Percentiles rank a stretch among this genome's conserved stretches.
Evolutionary conservation across 2,329 filamentous ascomycete species (phyloP).

Genomic region (Phyllosticta citribraziliensis): DNA sequence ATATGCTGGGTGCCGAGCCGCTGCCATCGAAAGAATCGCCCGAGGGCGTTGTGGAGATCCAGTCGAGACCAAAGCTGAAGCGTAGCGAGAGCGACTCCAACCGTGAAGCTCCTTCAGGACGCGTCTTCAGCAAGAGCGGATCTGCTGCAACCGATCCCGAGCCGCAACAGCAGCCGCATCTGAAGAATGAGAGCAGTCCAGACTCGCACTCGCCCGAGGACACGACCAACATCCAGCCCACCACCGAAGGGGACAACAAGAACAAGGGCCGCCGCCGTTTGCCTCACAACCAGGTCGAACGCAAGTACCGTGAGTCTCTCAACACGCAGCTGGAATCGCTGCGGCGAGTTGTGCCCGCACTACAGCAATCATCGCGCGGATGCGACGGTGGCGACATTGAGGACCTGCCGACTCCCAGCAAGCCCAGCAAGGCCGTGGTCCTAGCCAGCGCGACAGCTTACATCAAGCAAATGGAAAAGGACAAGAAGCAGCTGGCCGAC

Average conservation of each 20-base stretch:
- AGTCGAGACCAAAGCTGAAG: conserved; percentile 23
- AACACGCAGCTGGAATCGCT: conserved; percentile 37
- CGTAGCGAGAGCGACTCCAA: conserved; percentile 23
- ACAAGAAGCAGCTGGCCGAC: conserved; percentile 29
- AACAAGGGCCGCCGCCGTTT: conserved; percentile 26
- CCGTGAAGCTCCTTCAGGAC: conserved; percentile 18
- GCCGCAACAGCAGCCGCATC: conserved; percentile 12
- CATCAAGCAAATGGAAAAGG: conserved; percentile 37
- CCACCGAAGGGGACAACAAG: conserved; percentile 18
- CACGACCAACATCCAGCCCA: conserved; percentile 14
- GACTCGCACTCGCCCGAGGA: conserved; percentile 18
- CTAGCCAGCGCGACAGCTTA: conserved; percentile 36
- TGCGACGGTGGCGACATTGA: conserved; percentile 30
- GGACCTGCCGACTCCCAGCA: conserved; percentile 31
- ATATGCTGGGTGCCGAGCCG: conserved; percentile 22
- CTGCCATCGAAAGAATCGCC: conserved; percentile 21
- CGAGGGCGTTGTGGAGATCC: conserved; percentile 27
- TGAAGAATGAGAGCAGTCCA: conserved; percentile 25
- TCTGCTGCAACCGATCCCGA: conserved; percentile 5
- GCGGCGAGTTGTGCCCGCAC: conserved; percentile 28
- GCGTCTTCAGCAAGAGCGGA: conserved; percentile 16
- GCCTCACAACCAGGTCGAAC: conserved; percentile 38
- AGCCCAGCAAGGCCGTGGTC: conserved; percentile 37
- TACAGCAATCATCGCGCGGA: conserved; percentile 27
- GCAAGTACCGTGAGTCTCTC: conserved; percentile 37